Conservation (phyloP, 805 yeast genomes). For the Kazachstania bromeliacearum region DNA sequence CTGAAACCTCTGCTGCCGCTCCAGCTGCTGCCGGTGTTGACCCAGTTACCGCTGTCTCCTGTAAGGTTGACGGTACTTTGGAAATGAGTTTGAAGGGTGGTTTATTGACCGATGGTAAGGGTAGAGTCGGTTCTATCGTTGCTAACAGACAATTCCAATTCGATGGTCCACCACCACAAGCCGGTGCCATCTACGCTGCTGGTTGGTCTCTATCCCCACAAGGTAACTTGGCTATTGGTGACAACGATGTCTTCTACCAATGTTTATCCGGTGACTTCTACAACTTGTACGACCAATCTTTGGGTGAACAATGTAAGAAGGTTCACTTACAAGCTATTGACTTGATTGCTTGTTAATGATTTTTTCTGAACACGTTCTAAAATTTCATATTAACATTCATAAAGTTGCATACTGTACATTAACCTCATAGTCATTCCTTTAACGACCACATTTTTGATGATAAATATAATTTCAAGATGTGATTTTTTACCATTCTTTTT, state of each 20-base stretch:
- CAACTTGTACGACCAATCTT: conserved; percentile 61
- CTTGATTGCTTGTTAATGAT: conserved; percentile 41
- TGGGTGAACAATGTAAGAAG: conserved; percentile 53
- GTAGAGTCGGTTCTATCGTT: conserved; percentile 72
- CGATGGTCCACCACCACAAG: conserved; percentile 83
- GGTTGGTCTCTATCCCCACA: conserved; percentile 53
- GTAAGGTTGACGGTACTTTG: conserved; percentile 43
- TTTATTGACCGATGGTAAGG: conserved; percentile 47
- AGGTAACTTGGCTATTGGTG: conserved; percentile 57
- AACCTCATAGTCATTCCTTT: neutral
- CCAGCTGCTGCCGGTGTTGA: conserved; percentile 28
- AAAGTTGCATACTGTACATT: neutral
- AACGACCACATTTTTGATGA: too few relatives aligned
- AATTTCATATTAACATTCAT: neutral
- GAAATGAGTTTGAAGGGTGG: conserved; percentile 45
- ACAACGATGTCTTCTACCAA: conserved; percentile 54
- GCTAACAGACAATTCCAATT: conserved; percentile 81
- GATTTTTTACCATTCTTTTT: neutral
- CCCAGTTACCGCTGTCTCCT: conserved; percentile 33
- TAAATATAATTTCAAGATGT: neutral
- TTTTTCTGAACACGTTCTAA: neutral
- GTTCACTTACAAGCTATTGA: conserved; percentile 53
- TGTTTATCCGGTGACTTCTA: conserved; percentile 67
- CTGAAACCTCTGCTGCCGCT: conserved; percentile 28
- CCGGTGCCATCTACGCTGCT: conserved; percentile 61